A percentile compares a stretch with the other conserved stretches of the same genome.
Conservation (phyloP, 495 filamentous ascomycete genomes). For the Aspergillus bridgeri region DNA sequence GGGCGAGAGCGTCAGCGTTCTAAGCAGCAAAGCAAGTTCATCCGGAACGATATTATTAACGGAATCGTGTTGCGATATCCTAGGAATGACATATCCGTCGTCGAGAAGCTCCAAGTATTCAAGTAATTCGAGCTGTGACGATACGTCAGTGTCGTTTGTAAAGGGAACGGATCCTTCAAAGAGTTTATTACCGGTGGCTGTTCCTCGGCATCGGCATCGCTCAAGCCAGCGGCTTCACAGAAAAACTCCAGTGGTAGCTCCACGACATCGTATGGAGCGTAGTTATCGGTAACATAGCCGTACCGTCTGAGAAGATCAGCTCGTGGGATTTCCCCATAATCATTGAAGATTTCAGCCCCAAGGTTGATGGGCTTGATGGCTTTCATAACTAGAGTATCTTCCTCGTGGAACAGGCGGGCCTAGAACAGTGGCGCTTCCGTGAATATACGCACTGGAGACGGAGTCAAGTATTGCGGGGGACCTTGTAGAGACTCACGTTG, state of each 20-base stretch:
- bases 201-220: constrained; percentile 36
- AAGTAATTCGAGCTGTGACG: constrained; percentile 41
- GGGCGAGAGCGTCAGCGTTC: constrained; percentile 40
- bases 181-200: constrained; percentile 41
- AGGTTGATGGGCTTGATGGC: constrained; percentile 59
- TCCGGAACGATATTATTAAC: constrained; percentile 38
- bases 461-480: neutral
- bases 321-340: constrained; percentile 81
- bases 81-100: constrained; percentile 52
- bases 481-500: constrained; percentile 46
- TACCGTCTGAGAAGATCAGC: constrained; percentile 83
- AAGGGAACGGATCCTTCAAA: constrained; percentile 5
- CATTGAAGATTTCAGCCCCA: constrained; percentile 85
- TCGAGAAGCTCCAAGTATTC: constrained; percentile 50
- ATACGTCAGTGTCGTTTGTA: neutral
- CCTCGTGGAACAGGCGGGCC: constrained; percentile 70
- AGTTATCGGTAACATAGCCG: constrained; percentile 79
- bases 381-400: constrained; percentile 61
- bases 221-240: constrained; percentile 45
- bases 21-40: constrained; percentile 50
- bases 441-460: neutral
- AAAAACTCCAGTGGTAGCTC: constrained; percentile 64
- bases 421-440: constrained; percentile 10
- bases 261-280: constrained; percentile 74
- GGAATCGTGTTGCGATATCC: constrained; percentile 31